A percentile compares a stretch with the other conserved stretches of the same genome.
phyloP scores from a whole-genome alignment of 768 basidiomycete genomes.

The Tricholoma terreum region DNA sequence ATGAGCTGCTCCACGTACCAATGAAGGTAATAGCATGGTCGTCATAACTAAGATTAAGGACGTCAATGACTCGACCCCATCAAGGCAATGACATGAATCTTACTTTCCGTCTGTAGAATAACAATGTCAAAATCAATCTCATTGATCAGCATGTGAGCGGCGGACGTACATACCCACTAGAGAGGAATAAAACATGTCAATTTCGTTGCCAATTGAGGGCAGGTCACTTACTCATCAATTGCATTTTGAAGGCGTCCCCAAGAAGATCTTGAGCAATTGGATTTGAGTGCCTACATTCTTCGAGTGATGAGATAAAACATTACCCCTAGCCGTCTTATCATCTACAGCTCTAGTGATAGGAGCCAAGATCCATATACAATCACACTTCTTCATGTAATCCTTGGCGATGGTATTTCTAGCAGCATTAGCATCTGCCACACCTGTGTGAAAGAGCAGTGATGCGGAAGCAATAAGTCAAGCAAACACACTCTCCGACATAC shows the following conservation, averaged over 20 bases:
- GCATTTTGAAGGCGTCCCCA: conserved; percentile 61
- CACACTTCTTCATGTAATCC: conserved; percentile 63
- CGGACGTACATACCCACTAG: conserved; percentile 40
- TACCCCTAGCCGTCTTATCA: conserved; percentile 60
- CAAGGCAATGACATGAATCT: conserved; percentile 16
- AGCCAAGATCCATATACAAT: conserved; percentile 65
- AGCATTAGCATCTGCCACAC: conserved; percentile 63
- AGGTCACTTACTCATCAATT: conserved; percentile 50
- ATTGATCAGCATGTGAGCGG: background rate
- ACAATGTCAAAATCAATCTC: background rate
- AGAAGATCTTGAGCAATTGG: conserved; percentile 42
- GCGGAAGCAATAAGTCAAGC: background rate
- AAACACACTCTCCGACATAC: conserved; percentile 22
- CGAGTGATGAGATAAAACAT: background rate
- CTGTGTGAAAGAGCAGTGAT: conserved; percentile 19
- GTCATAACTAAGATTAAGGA: conserved; percentile 42
- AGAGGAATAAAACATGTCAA: conserved; percentile 5
- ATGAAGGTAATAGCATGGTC: conserved; percentile 60
- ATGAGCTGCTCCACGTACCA: conserved; percentile 29
- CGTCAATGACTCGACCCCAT: background rate
- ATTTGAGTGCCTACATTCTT: background rate
- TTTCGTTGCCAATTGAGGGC: background rate
- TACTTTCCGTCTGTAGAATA: conserved; percentile 50
- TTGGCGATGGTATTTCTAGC: conserved; percentile 62
- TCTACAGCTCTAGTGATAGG: conserved; percentile 64